Base-by-base conservation (phyloP, 2,329 filamentous ascomycete genomes). In the Aspergillus thermomutatus region DNA sequence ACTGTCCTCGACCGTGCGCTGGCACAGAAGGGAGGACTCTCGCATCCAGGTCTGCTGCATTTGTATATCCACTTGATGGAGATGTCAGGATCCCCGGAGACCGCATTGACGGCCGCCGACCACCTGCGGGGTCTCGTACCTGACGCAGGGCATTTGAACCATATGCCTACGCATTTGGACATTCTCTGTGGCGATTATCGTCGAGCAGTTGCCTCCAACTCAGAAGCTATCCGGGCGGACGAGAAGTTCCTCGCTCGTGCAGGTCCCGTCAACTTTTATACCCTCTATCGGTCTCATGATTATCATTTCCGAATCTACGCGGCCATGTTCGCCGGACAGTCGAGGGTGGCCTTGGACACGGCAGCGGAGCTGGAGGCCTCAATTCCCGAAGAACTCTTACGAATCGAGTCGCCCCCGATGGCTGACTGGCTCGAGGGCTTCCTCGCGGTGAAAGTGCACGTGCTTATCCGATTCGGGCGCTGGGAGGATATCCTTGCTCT, bases 121-220 rank as follows among this genome's bases (percentile, higher is more conserved):
- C 74, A 67, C 23, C 78, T 91, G 10, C 84, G 88, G 23, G 79
- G 78, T 9, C 79, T 91, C 2, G 82, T 88, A 0, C 88, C 88
- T 0, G 87, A 91, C 67, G 80, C 84, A 0, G 88, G 88, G 0
- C 89, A 92, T 69, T 74, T 90, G 0, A 79, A 86, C 43, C 88
- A 91, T 66, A 92, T 93, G 90, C 89, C 89, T 0, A 85, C 85
- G 0, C 90, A 93, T 69, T 77, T 92, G 37, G 89, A 92, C 69
- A 82, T 90, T 10, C 80, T 92, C 0, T 82, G 86, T 27, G 90
- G 90, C 11, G 84, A 91, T 64, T 92, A 91, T 66, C 77, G 81
- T 28, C 78, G 79, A 8, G 87, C 87, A 4, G 85, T 92, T 52
- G 75, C 77, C 1, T 87, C 86, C 3, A 92, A 92, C 69, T 77